These are phyloP conservation scores for Daldinia caldariorum DNA, from an alignment of 495 filamentous ascomycete genomes.

Conservation along the genomic window DNA sequence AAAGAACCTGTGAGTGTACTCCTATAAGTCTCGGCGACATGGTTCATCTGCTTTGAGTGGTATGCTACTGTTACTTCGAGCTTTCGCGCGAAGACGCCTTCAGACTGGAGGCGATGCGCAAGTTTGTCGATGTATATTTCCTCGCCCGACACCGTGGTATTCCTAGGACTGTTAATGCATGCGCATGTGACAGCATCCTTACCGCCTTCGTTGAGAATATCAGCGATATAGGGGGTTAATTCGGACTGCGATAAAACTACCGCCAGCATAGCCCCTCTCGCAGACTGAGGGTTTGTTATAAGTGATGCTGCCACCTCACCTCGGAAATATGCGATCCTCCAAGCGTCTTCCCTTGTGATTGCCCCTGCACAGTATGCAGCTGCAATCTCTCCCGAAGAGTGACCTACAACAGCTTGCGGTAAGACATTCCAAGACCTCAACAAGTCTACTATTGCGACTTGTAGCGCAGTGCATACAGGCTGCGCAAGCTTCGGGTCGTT, in stretches of 20 bases:
- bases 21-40: constrained; percentile 49
- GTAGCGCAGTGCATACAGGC: constrained; percentile 55
- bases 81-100: constrained; percentile 53
- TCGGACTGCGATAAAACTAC: neutral
- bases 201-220: constrained; percentile 39
- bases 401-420: constrained; percentile 60
- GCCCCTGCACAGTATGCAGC: constrained; percentile 36
- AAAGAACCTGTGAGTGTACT: constrained; percentile 29
- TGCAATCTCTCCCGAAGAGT: constrained; percentile 69
- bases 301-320: neutral
- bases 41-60: constrained; percentile 53
- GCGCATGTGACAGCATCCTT: constrained; percentile 39
- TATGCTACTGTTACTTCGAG: constrained; percentile 52
- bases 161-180: constrained; percentile 59
- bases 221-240: constrained; percentile 47
- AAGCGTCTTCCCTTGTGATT: neutral
- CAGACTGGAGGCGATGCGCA: constrained; percentile 36
- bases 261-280: too few species aligned
- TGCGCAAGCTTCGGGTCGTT: constrained; percentile 50
- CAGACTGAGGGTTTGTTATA: neutral
- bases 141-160: constrained; percentile 55
- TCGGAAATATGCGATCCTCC: constrained; percentile 12
- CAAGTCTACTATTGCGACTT: constrained; percentile 61
- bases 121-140: constrained; percentile 47
- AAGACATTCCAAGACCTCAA: constrained; percentile 57